Percentiles rank a stretch among this genome's conserved stretches.
phyloP scores from a whole-genome alignment of 768 basidiomycete species.

The Suillus subluteus region DNA sequence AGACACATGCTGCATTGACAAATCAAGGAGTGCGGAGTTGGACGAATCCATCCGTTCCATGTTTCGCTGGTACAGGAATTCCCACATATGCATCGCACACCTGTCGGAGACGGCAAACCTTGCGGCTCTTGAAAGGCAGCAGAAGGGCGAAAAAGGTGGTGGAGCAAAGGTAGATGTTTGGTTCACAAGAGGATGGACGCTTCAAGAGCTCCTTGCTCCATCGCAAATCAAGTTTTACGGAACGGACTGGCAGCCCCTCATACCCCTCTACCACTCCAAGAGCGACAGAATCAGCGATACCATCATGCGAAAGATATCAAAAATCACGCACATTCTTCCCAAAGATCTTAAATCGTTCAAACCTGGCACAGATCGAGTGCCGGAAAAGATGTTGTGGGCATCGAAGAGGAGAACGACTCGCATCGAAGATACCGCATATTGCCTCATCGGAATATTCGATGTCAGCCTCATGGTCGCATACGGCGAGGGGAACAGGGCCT shows the following conservation, averaged over 20 bases:
- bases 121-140: conserved; percentile 4
- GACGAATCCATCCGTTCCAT: conserved; percentile 26
- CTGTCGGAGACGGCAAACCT: conserved; percentile 12
- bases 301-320: conserved; percentile 12
- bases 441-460: conserved; percentile 21
- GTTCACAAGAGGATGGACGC: conserved; percentile 24
- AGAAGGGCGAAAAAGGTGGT: background rate
- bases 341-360: conserved; percentile 12
- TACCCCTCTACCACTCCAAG: conserved; percentile 11
- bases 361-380: conserved; percentile 12
- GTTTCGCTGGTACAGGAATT: conserved; percentile 24
- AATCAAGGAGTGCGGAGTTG: conserved; percentile 22
- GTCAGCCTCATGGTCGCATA: conserved; percentile 21
- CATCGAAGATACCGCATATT: conserved; percentile 24
- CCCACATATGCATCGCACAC: conserved; percentile 20
- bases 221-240: conserved; percentile 21
- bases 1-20: conserved; percentile 25
- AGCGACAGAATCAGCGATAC: background rate
- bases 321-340: conserved; percentile 12
- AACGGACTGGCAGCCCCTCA: conserved; percentile 18
- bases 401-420: conserved; percentile 24
- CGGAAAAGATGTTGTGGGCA: conserved; percentile 21
- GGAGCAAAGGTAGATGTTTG: conserved; percentile 8
- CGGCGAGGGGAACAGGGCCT: conserved; percentile 23
- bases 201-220: conserved; percentile 22